Evolutionary conservation across 202 grass and related monocot genomes (phyloP).

Genomic region (Hordeum pubiflorum): DNA sequence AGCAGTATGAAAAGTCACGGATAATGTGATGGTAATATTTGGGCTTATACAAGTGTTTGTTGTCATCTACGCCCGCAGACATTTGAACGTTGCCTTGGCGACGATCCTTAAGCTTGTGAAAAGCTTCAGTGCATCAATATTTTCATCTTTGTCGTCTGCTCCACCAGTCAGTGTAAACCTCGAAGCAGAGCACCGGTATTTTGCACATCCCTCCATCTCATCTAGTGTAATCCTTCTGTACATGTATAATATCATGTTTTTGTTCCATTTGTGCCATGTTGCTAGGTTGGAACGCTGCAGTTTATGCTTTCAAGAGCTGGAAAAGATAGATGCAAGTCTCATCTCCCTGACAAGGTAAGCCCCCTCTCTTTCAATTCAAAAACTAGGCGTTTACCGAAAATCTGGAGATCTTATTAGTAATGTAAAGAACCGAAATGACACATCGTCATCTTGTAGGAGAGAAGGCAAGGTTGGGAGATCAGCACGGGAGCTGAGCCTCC

Average conservation of each 20-base stretch:
- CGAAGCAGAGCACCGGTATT: slow-evolving; percentile 54
- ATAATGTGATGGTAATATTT: background rate
- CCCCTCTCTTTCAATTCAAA: background rate
- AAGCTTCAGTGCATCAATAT: slow-evolving; percentile 51
- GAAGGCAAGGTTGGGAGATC: slow-evolving; percentile 51
- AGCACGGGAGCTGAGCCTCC: slow-evolving; percentile 39
- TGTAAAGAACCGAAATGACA: background rate
- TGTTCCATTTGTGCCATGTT: slow-evolving; percentile 15
- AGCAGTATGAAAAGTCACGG: background rate
- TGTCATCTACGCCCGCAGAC: slow-evolving; percentile 27
- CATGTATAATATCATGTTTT: background rate
- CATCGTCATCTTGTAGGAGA: slow-evolving; percentile 31
- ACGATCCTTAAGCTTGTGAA: slow-evolving; percentile 48
- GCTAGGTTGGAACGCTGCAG: slow-evolving; percentile 50
- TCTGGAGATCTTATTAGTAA: background rate
- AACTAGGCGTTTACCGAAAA: background rate
- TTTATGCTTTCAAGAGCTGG: slow-evolving; percentile 53
- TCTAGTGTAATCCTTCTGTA: background rate
- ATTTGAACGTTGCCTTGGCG: slow-evolving; percentile 54
- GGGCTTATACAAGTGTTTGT: slow-evolving; percentile 3
- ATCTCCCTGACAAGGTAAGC: slow-evolving; percentile 42
- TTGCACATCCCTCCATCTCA: background rate
- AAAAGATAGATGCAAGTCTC: slow-evolving; percentile 36
- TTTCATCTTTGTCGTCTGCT: slow-evolving; percentile 39
- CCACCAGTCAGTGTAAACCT: slow-evolving; percentile 51